Evolutionary conservation across 176 grass and related monocot genomes (phyloP), one percentile per base, ranked within the genome.

Genomic region (Puccinellia tenuiflora): DNA sequence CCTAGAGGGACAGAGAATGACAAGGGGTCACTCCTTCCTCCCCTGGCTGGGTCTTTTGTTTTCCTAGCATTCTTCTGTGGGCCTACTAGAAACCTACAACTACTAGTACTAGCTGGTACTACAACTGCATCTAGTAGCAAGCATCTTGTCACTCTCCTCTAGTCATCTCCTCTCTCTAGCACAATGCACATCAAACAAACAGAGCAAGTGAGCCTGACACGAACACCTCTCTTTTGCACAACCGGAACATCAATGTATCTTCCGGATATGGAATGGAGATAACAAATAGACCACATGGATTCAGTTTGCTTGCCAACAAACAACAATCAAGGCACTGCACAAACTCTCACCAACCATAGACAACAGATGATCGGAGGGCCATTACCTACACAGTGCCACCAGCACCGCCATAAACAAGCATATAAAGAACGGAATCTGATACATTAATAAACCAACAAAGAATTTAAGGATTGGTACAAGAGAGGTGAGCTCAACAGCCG

Each of bases 1-100:
- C 65, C 84, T 73, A 35, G 48, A 79, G 77, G 84, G 89, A 90
- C 92, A 94, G 43, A 73, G 92, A 94, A 92, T 94, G 92, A 94
- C 92, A 85, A 94, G 81, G 87, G 80, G 92, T 94, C 92, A 94
- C 85, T 90, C 84, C 71, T 85, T 81, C 60, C 64, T 78, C 79
- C 84, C 84, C 57, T 90, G 88, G 84, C 74, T 86, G 56, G 79
- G 65, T 83, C 80, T 90, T 83, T 68, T 83, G 79, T 86, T 85
- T 61, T 40, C 24, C 68, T 55, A 13, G 56, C 43, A 57, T 86
- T 59, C 84, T 84, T 87, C 80, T 80, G 84, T 87, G 88, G 88
- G 88, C 80, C 68, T 86, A 90, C 83, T 67, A 39, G 42, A 48
- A 33, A 25, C 74, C 84, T 83, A 81, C 65, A 42, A 30, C 68